Percentiles rank a stretch among this genome's conserved stretches.
These are phyloP conservation scores for Aspergillus bombycis DNA, from an alignment of 2,329 filamentous ascomycete genomes.

Conservation along the genomic window DNA sequence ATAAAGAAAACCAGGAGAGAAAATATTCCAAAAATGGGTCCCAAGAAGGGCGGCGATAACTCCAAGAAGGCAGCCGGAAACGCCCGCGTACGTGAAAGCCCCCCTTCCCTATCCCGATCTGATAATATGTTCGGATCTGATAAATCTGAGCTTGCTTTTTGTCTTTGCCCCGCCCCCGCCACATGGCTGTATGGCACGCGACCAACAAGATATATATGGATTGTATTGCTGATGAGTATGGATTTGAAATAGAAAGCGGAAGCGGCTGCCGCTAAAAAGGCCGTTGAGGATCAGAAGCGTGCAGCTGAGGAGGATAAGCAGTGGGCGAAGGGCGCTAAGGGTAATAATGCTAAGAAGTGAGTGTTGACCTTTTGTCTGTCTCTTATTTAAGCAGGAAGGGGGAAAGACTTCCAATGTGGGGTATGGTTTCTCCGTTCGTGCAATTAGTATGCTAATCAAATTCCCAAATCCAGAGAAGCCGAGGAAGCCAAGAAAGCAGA, in stretches of 20 bases:
- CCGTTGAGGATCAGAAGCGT: conserved; percentile 67
- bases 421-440: background rate
- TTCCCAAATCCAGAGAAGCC: conserved; percentile 65
- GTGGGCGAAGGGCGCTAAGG: conserved; percentile 87
- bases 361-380: conserved; percentile 33
- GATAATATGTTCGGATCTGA: background rate
- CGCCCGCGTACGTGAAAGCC: conserved; percentile 54
- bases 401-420: background rate
- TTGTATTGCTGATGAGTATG: background rate
- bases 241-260: conserved; percentile 73
- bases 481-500: conserved; percentile 84
- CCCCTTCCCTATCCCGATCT: background rate
- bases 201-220: background rate
- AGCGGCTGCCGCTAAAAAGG: conserved; percentile 77
- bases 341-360: conserved; percentile 81
- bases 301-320: conserved; percentile 71
- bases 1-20: background rate
- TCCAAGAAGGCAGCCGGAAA: conserved; percentile 89
- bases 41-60: conserved; percentile 72
- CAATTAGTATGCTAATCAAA: background rate
- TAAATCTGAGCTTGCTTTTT: background rate
- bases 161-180: background rate
- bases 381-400: background rate
- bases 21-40: conserved; percentile 61
- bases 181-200: background rate